Base-by-base conservation (phyloP, 768 basidiomycete genomes). In the Suillus cothurnatus region DNA sequence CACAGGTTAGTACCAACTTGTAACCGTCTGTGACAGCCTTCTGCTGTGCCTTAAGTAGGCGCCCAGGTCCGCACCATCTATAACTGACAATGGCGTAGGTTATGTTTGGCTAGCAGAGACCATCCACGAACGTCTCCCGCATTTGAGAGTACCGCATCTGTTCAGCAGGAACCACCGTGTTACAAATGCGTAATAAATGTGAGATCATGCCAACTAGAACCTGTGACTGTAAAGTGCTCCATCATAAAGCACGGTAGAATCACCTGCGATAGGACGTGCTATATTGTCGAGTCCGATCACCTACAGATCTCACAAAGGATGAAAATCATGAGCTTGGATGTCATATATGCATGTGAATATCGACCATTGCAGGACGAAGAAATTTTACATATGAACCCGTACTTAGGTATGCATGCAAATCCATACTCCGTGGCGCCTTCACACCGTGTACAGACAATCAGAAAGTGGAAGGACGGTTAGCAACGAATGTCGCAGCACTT, bases 401-500 rank as follows among this genome's bases (percentile, higher is more conserved):
- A 55, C 53, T 55, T 55, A 19, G 38, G 28, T 58, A 39, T 59
- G 58, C 26, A 39, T 41, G 19, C 26, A 59, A 59, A 59, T 31
- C 39, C 58, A 31, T 41, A 59, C 58, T 41, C 26, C 4, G 11
- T 39, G 19, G 26, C 11, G 12, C 58, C 58, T 41, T 28, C 38
- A 41, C 19, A 59, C 14, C 7, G 39, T 31, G 19, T n/a, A 31
- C 11, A 21, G 19, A 59, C 41, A 32, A 66, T 78, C 73, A 86
- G 81, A 94, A 94, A 52, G 93, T 95, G 66, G 78, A 73, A 28
- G 93, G 93, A 69, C 93, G 88, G 74, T 80, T 79, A 39, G 94
- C 93, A 60, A 89, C 86, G 77, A 96, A 96, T 64, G 88, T 93
- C 70, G 89, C 88, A 71, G 87, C 90, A 67, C 81, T 77, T 84